Base-by-base conservation (phyloP, 73 alveolate genomes). In the Paramecium sexaurelia region DNA sequence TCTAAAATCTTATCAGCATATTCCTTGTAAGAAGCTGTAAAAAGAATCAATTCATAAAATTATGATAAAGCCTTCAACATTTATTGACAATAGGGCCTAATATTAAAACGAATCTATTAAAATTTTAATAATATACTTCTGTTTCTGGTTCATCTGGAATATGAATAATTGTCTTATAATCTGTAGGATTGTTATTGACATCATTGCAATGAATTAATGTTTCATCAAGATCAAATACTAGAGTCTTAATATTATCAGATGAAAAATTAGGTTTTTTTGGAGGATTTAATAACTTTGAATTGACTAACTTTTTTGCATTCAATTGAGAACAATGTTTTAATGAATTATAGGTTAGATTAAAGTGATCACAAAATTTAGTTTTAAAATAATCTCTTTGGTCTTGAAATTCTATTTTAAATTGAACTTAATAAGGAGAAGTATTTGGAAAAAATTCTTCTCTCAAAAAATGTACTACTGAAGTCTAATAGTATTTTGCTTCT, bases 161-260 rank as follows among this genome's bases (percentile, higher is more conserved):
- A 32, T 82, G 88, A 40, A 84, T 71, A 32, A 32, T 92, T 13
- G 57, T 85, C 40, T 9, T 11, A 10, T 96, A 96, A 45, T 96
- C 96, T 36, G 95, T 94, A 0, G 98, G 98, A 29, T 75, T 85
- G 82, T 73, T 71, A 69, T 85, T 92, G 84, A 83, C 95, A 27
- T 96, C 96, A 66, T 84, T 93, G 51, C 98, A 97, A 90, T 97
- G 98, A 29, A 97, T 92, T 55, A 97, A 93, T 33, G 99, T 97
- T 92, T 97, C 99, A 92, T 97, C 99, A 88, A 97, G 85, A 94
- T 97, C 99, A 93, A 97, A 96, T 4, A 95, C 85, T 33, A 93
- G 51, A 5, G 95, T 83, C 45, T 93, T 93, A 11, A 61, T 11
- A 8, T 26, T 11, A 61, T 32, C 47, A 29, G 39, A 29, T 61